A percentile compares a stretch with the other conserved stretches of the same genome.
phyloP scores from a whole-genome alignment of 2,329 filamentous ascomycete genomes.

The Diaporthe amygdali region DNA sequence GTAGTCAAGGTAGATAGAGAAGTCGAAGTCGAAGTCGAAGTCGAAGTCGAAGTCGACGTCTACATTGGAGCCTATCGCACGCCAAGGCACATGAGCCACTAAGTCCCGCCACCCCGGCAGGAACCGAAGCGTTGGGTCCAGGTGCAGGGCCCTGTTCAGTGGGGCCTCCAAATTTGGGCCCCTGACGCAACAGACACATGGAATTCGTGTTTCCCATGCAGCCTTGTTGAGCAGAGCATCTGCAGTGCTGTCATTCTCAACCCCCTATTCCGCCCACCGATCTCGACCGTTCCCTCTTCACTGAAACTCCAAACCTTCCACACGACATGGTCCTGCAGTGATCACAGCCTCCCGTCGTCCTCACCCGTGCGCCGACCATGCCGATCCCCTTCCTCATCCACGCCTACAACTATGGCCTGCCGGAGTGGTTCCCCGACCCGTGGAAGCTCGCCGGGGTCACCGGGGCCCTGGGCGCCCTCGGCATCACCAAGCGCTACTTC shows the following conservation, averaged over 20 bases:
- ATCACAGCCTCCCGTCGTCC: neutral
- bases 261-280: slow-evolving; percentile 14
- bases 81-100: neutral
- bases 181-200: slow-evolving; percentile 19
- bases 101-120: slow-evolving; percentile 16
- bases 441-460: slow-evolving; percentile 47
- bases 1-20: neutral
- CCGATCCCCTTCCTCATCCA: slow-evolving; percentile 57
- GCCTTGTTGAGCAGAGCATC: neutral
- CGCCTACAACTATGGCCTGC: slow-evolving; percentile 53
- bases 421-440: slow-evolving; percentile 51
- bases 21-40: neutral
- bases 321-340: slow-evolving; percentile 24
- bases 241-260: neutral
- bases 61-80: neutral
- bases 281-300: neutral
- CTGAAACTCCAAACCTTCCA: neutral
- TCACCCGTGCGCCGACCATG: slow-evolving; percentile 41
- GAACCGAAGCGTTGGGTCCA: slow-evolving; percentile 14
- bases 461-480: slow-evolving; percentile 43
- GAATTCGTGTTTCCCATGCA: slow-evolving; percentile 16
- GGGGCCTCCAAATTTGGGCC: neutral
- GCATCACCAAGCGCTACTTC: slow-evolving; percentile 73
- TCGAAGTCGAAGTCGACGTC: neutral
- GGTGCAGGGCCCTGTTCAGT: neutral